phyloP scores from a whole-genome alignment of 805 yeast species.

The Starmerella bombi region DNA sequence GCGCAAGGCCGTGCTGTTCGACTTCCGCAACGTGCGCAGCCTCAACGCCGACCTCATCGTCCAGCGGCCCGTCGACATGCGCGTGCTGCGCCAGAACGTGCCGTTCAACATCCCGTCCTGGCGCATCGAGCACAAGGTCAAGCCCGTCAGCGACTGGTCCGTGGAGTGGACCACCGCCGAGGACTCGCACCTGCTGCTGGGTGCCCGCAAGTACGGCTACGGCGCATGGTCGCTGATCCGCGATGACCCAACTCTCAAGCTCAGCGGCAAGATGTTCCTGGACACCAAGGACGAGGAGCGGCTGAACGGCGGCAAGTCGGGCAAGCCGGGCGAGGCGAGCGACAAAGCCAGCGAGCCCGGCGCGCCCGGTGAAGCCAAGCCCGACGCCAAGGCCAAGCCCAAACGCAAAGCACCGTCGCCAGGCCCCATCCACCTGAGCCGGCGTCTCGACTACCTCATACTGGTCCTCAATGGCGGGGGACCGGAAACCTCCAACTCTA shows the following conservation, averaged over 20 bases:
- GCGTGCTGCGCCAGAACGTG: slow-evolving; percentile 42
- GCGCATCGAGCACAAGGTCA: slow-evolving; percentile 48
- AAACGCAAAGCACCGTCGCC: slow-evolving; percentile 37
- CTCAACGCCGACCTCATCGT: slow-evolving; percentile 81
- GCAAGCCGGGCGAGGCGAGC: slow-evolving; percentile 6
- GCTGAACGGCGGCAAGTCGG: background rate
- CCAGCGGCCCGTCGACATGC: slow-evolving; percentile 76
- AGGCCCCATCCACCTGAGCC: slow-evolving; percentile 78
- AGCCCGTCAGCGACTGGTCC: slow-evolving; percentile 81
- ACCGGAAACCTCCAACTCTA: too few species aligned
- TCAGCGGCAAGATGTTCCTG: slow-evolving; percentile 72
- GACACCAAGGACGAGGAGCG: slow-evolving; percentile 22
- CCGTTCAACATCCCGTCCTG: slow-evolving; percentile 46
- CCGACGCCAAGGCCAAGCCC: slow-evolving; percentile 19
- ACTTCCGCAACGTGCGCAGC: slow-evolving; percentile 73
- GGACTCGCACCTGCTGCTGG: slow-evolving; percentile 76
- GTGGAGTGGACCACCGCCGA: slow-evolving; percentile 74
- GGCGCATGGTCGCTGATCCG: slow-evolving; percentile 91
- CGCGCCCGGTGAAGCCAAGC: slow-evolving; percentile 23
- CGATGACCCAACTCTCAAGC: slow-evolving; percentile 84
- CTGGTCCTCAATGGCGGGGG: slow-evolving; percentile 53
- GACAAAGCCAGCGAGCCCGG: slow-evolving; percentile 7
- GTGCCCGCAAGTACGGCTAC: slow-evolving; percentile 84
- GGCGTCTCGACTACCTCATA: slow-evolving; percentile 82
- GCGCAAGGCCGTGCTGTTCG: slow-evolving; percentile 79